Evolutionary conservation across 345 rosid genomes (phyloP).

Genomic region (Microthlaspi erraticum): DNA sequence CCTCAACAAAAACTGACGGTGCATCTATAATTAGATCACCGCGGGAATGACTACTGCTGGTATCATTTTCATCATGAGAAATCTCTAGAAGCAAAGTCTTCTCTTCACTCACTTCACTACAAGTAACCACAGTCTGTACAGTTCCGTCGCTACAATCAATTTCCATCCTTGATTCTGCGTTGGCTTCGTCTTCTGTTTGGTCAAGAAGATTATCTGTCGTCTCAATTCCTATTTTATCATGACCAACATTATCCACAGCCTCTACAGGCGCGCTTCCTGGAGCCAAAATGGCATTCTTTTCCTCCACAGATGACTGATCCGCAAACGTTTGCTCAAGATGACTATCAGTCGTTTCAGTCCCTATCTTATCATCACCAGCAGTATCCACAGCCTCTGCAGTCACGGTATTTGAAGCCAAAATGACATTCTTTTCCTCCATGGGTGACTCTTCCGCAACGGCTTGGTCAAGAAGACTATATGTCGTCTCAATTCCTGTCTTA

Average conservation of each 20-base stretch:
- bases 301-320: constrained; percentile 48
- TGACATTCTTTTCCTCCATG: constrained; percentile 44
- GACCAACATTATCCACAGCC: constrained; percentile 20
- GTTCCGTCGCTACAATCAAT: constrained; percentile 37
- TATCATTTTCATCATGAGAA: constrained; percentile 31
- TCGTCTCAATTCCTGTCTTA: background rate
- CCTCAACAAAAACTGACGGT: constrained; percentile 32
- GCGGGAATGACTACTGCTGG: constrained; percentile 24
- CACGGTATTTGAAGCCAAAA: constrained; percentile 40
- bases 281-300: constrained; percentile 42
- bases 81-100: constrained; percentile 31
- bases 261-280: constrained; percentile 42
- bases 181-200: constrained; percentile 45
- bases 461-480: constrained; percentile 13
- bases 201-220: constrained; percentile 26
- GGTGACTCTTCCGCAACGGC: constrained; percentile 44
- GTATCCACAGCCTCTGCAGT: constrained; percentile 42
- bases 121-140: constrained; percentile 36
- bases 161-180: constrained; percentile 49
- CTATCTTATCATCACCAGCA: constrained; percentile 42
- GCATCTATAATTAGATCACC: constrained; percentile 41
- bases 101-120: constrained; percentile 46
- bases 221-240: constrained; percentile 2
- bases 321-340: constrained; percentile 30
- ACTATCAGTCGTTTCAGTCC: constrained; percentile 39